These are phyloP conservation scores for Ogataea pignaliae DNA, from an alignment of 805 yeast species.

Conservation along the genomic window DNA sequence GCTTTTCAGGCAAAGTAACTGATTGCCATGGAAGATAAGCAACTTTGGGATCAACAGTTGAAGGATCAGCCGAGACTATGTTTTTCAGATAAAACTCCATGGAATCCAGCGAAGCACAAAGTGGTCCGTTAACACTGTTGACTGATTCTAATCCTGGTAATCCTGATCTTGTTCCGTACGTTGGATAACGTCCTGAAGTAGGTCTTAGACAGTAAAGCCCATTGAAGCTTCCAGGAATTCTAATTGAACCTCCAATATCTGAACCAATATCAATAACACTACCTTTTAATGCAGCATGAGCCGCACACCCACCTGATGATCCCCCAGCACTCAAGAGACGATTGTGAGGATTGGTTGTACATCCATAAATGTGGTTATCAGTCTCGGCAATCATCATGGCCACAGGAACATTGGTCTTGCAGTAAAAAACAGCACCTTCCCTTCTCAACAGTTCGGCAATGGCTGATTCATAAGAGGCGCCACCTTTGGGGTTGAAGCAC, in stretches of 20 bases:
- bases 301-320: conserved; percentile 64
- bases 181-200: conserved; percentile 32
- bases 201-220: conserved; percentile 56
- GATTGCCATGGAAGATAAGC: conserved; percentile 43
- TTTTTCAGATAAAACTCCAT: conserved; percentile 44
- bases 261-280: conserved; percentile 56
- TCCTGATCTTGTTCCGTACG: conserved; percentile 35
- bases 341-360: conserved; percentile 48
- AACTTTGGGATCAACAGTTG: conserved; percentile 45
- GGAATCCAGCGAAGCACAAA: conserved; percentile 46
- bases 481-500: conserved; percentile 17
- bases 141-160: conserved; percentile 50
- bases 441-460: conserved; percentile 35
- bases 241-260: conserved; percentile 36
- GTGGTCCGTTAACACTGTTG: conserved; percentile 54
- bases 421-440: conserved; percentile 50
- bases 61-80: conserved; percentile 34
- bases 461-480: conserved; percentile 33
- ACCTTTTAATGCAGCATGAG: conserved; percentile 51
- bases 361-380: conserved; percentile 45
- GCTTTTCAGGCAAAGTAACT: conserved; percentile 17
- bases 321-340: conserved; percentile 56
- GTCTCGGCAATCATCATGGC: conserved; percentile 60
- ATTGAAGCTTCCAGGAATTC: conserved; percentile 57
- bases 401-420: conserved; percentile 55